These are phyloP conservation scores for Amesomyces nigricolor DNA, from an alignment of 2,329 filamentous ascomycete species.

Conservation along the genomic window DNA sequence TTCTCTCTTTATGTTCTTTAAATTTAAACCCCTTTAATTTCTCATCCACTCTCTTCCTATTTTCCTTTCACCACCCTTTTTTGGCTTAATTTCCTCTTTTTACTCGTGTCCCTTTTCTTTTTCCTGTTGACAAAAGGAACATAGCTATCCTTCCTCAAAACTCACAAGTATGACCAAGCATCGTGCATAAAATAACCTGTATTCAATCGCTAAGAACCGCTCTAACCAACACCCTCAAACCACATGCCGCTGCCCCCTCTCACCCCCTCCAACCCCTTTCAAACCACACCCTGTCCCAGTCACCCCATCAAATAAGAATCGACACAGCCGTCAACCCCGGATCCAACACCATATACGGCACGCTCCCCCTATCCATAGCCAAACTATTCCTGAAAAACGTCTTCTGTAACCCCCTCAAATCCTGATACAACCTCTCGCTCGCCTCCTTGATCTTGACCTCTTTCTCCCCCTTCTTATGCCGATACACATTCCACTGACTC, in stretches of 20 bases:
- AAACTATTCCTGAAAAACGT: conserved; percentile 30
- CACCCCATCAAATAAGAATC: conserved; percentile 27
- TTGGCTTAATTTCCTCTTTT: too few relatives aligned
- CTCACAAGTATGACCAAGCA: too few relatives aligned
- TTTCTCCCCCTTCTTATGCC: conserved; percentile 21
- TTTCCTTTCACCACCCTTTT: too few relatives aligned
- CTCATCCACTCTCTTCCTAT: too few relatives aligned
- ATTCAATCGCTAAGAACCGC: too few relatives aligned
- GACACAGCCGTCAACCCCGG: conserved; percentile 35
- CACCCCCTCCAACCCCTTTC: not conserved
- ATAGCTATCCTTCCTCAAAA: too few relatives aligned
- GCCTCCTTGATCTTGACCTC: conserved; percentile 25
- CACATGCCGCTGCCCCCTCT: not conserved
- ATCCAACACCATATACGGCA: conserved; percentile 38
- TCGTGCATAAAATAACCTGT: too few relatives aligned
- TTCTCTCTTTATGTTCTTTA: too few relatives aligned
- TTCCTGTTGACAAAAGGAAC: too few relatives aligned
- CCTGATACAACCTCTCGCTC: conserved; percentile 29
- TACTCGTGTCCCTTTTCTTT: too few relatives aligned
- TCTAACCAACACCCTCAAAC: too few relatives aligned
- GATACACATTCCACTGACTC: conserved; percentile 32
- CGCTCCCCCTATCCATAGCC: conserved; percentile 31
- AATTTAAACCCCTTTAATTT: too few relatives aligned
- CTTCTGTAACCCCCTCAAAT: conserved; percentile 28
- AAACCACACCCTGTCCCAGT: not conserved